Conservation (phyloP, 2,329 filamentous ascomycete species). For the Teratosphaeria pseudoeucalypti region DNA sequence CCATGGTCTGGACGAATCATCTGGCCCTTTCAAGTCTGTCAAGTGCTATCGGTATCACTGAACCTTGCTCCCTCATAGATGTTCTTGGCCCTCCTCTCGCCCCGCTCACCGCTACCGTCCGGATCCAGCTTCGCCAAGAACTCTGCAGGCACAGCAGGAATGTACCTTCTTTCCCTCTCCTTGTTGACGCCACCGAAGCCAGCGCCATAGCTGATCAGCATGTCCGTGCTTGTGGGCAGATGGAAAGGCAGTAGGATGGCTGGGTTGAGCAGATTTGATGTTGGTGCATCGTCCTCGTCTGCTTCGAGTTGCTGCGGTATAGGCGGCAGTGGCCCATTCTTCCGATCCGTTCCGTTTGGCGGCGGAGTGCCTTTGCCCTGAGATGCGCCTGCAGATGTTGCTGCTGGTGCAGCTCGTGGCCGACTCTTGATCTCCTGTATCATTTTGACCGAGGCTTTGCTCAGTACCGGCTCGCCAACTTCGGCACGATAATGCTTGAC, state of each 20-base stretch:
- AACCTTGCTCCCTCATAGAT: conserved; percentile 26
- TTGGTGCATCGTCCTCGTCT: conserved; percentile 58
- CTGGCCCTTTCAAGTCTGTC: background rate
- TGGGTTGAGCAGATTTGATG: conserved; percentile 73
- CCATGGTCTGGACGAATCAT: background rate
- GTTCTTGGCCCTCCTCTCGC: conserved; percentile 16
- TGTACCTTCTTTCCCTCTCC: conserved; percentile 88
- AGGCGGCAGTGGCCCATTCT: conserved; percentile 5
- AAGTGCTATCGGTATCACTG: conserved; percentile 14
- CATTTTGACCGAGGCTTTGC: conserved; percentile 81
- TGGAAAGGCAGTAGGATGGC: conserved; percentile 89
- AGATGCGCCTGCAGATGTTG: conserved; percentile 5
- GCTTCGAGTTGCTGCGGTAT: conserved; percentile 7
- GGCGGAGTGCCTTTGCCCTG: conserved; percentile 2
- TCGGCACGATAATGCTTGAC: conserved; percentile 90
- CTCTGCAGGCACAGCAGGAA: conserved; percentile 87
- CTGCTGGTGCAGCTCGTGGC: conserved; percentile 20
- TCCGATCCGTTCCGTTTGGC: background rate
- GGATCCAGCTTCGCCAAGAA: conserved; percentile 80
- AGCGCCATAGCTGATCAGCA: conserved; percentile 90
- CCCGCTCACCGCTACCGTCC: conserved; percentile 17
- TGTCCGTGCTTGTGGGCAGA: conserved; percentile 92
- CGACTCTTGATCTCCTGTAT: conserved; percentile 64
- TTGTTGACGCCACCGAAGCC: conserved; percentile 88
- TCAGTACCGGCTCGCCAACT: conserved; percentile 85